phyloP scores from a whole-genome alignment of 1,284 basidiomycete species.

The Pseudozyma thailandica region DNA sequence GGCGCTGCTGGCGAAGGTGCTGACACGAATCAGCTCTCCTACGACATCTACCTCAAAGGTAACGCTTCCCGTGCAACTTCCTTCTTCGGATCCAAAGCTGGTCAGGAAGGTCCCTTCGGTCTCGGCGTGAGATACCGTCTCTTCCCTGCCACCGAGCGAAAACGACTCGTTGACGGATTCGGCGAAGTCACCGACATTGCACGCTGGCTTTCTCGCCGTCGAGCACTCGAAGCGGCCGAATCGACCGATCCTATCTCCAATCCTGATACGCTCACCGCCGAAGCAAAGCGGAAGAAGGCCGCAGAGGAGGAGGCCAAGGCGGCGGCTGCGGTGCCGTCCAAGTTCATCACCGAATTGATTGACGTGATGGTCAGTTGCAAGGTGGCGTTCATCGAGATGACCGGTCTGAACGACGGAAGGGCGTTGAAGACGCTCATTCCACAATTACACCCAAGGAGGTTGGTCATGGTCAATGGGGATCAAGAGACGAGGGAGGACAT shows the following conservation, averaged over 20 bases:
- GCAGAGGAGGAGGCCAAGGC: conserved; percentile 26
- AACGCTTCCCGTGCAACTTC: conserved; percentile 80
- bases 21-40: conserved; percentile 79
- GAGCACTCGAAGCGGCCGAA: conserved; percentile 52
- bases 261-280: conserved; percentile 62
- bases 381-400: conserved; percentile 91
- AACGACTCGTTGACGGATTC: conserved; percentile 89
- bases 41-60: conserved; percentile 97
- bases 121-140: conserved; percentile 85
- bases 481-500: conserved; percentile 34
- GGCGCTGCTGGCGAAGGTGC: conserved; percentile 70
- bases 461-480: conserved; percentile 64
- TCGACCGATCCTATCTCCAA: conserved; percentile 16
- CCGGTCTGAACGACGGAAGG: conserved; percentile 93
- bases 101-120: conserved; percentile 69
- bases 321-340: conserved; percentile 82
- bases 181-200: conserved; percentile 87
- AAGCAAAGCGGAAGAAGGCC: conserved; percentile 75
- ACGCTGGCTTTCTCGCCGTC: conserved; percentile 72
- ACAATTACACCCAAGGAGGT: conserved; percentile 85
- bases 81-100: conserved; percentile 76
- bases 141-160: conserved; percentile 96
- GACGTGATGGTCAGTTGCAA: conserved; percentile 84
- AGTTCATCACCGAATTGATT: conserved; percentile 81
- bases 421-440: conserved; percentile 96